A percentile compares a stretch with the other conserved stretches of the same genome.
These are phyloP conservation scores for Colletotrichum melonis DNA, from an alignment of 2,329 filamentous ascomycete species.

Conservation along the genomic window DNA sequence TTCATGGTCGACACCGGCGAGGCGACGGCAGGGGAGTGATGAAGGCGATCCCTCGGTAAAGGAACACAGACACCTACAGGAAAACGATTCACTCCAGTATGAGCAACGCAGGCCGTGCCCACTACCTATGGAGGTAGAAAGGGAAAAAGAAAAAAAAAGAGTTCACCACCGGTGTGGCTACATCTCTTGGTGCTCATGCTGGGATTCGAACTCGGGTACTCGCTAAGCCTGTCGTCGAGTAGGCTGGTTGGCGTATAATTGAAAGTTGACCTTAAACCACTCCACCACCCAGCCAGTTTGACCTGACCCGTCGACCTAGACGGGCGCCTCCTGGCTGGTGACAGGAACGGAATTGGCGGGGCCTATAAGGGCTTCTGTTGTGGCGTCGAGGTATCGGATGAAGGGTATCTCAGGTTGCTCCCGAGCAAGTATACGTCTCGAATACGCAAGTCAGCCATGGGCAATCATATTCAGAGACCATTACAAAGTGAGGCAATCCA, in stretches of 20 bases:
- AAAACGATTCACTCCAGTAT: neutral
- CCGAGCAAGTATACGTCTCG: neutral
- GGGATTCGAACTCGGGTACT: too few relatives aligned
- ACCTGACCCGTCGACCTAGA: too few relatives aligned
- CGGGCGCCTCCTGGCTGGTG: too few relatives aligned
- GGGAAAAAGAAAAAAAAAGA: neutral
- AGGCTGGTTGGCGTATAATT: too few relatives aligned
- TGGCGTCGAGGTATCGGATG: too few relatives aligned
- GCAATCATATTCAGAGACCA: neutral
- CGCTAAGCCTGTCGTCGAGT: too few relatives aligned
- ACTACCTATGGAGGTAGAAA: neutral
- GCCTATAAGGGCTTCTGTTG: too few relatives aligned
- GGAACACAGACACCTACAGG: slow-evolving; percentile 37
- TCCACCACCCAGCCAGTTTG: too few relatives aligned
- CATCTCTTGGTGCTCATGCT: too few relatives aligned
- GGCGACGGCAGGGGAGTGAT: slow-evolving; percentile 35
- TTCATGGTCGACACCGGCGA: slow-evolving; percentile 68
- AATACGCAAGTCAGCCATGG: neutral
- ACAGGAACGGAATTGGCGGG: too few relatives aligned
- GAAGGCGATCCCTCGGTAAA: slow-evolving; percentile 36
- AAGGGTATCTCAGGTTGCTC: neutral
- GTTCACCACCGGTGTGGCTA: too few relatives aligned
- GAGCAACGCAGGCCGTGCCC: neutral
- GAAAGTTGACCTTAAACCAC: too few relatives aligned
- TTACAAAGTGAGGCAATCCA: neutral